A percentile compares a stretch with the other conserved stretches of the same genome.
phyloP scores from a whole-genome alignment of 768 basidiomycete species.

The Favolaschia claudopus region DNA sequence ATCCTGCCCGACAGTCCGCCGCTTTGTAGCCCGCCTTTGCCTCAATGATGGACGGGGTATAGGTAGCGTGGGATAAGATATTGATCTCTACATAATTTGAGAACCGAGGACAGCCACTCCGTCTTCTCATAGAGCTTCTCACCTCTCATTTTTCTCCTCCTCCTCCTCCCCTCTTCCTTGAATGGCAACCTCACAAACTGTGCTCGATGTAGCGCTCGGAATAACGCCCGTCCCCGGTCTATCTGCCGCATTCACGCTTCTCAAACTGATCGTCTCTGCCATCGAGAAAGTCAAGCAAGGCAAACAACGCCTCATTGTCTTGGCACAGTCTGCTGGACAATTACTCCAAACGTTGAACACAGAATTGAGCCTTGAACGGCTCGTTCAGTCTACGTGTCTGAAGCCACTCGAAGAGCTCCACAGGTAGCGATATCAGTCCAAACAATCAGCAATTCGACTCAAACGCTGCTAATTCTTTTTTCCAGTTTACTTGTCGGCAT shows the following conservation, averaged over 20 bases:
- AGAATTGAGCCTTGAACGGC: not conserved
- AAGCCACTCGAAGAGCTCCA: not conserved
- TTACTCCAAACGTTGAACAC: not conserved
- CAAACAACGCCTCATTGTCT: not conserved
- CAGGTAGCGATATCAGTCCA: not conserved
- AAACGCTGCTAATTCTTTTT: not conserved
- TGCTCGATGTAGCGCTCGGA: slow-evolving; percentile 1
- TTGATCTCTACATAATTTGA: too few species aligned
- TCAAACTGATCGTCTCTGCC: slow-evolving; percentile 6
- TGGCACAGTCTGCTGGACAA: not conserved
- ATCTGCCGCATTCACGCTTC: not conserved
- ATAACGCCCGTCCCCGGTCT: slow-evolving; percentile 12
- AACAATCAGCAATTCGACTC: not conserved
- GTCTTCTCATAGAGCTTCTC: too few species aligned
- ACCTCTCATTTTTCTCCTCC: too few species aligned
- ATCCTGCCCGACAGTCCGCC: too few species aligned
- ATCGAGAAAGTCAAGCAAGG: not conserved
- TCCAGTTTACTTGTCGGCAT: slow-evolving; percentile 8
- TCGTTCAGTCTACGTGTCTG: not conserved
- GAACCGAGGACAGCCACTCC: too few species aligned
- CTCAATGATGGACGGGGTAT: too few species aligned
- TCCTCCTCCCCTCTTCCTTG: too few species aligned
- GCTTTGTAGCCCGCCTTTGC: too few species aligned
- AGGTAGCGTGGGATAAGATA: too few species aligned
- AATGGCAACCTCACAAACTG: too few species aligned